These are phyloP conservation scores for Erodium texanum DNA, from an alignment of 441 rosid species.

Conservation along the genomic window DNA sequence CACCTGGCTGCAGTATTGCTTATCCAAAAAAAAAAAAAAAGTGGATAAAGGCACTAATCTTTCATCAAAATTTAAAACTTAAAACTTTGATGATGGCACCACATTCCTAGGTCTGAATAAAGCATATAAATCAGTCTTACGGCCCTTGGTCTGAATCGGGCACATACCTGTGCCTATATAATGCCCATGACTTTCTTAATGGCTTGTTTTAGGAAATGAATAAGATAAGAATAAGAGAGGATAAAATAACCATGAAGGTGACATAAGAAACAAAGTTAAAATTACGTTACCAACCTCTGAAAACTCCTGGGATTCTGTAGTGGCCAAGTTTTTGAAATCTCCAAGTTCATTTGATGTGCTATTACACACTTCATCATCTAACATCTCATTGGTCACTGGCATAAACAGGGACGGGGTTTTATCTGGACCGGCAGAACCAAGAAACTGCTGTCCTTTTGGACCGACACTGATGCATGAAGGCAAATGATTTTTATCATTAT, in stretches of 20 bases:
- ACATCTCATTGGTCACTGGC: constrained; percentile 30
- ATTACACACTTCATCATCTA: constrained; percentile 26
- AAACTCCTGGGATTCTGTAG: constrained; percentile 27
- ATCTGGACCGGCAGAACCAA: constrained; percentile 35
- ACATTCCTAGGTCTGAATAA: no score
- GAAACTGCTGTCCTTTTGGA: constrained; percentile 30
- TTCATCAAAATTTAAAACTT: no score
- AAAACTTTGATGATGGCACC: no score
- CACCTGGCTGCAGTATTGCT: no score
- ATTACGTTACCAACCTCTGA: constrained; percentile 28
- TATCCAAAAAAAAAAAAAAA: no score
- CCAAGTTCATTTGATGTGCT: constrained; percentile 19
- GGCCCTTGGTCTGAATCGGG: no score
- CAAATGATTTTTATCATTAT: constrained; percentile 3
- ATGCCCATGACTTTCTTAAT: no score
- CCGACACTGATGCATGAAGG: constrained; percentile 28
- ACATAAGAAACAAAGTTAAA: not conserved
- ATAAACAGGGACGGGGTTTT: constrained; percentile 34
- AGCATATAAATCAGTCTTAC: no score
- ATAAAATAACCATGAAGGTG: not conserved
- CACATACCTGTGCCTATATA: no score
- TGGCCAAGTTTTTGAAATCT: constrained; percentile 21
- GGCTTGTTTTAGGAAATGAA: no score
- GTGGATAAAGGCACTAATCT: no score
- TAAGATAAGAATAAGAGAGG: no score